These are phyloP conservation scores for Przewalskia tangutica DNA, from an alignment of 257 asterid genomes.

Conservation along the genomic window DNA sequence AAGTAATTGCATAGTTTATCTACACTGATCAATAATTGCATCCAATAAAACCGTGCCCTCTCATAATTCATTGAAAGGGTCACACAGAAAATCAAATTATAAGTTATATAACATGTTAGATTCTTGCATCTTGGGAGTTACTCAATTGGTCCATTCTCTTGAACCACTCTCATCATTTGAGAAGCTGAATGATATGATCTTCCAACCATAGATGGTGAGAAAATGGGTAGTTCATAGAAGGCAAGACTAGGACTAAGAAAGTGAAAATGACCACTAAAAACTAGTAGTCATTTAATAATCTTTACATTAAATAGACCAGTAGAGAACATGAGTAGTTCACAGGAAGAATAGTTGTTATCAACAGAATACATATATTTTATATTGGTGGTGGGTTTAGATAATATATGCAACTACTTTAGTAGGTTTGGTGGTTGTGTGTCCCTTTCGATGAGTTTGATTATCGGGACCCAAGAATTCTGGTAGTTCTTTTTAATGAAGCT, in stretches of 20 bases:
- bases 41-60: not conserved
- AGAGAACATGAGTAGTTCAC: not conserved
- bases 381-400: not conserved
- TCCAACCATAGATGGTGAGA: not conserved
- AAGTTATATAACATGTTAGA: not conserved
- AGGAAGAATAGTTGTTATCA: not conserved
- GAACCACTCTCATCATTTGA: not conserved
- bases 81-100: not conserved
- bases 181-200: not conserved
- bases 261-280: not conserved
- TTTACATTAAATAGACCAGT: not conserved
- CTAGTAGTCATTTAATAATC: not conserved
- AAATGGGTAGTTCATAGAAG: not conserved
- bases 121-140: not conserved
- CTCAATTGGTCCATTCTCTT: not conserved
- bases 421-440: slow-evolving; percentile 22
- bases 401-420: not conserved
- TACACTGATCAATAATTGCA: not conserved
- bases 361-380: not conserved
- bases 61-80: not conserved
- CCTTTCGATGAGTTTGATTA: slow-evolving; percentile 20
- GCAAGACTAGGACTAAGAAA: not conserved
- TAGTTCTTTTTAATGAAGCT: not conserved
- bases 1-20: not conserved
- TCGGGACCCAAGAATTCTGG: slow-evolving; percentile 1